Conservation (phyloP, 352 stramenopile species). For the Phytophthora syringae region DNA sequence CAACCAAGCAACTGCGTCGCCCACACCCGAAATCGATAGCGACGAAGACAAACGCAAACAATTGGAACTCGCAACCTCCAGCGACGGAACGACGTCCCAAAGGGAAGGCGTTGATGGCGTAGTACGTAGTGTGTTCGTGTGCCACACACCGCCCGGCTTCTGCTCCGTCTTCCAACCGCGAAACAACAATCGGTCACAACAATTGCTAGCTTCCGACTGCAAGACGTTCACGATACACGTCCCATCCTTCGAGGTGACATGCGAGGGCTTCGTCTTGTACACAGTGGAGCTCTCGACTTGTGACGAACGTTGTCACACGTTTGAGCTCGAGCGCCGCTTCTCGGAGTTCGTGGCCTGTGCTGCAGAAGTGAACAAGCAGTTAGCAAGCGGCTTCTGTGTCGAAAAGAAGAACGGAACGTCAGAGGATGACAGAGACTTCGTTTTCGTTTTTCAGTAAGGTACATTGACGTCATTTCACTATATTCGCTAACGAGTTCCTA, state of each 20-base stretch:
- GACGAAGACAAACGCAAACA: slow-evolving; percentile 32
- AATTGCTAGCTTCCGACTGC: slow-evolving; percentile 22
- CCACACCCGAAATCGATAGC: slow-evolving; percentile 42
- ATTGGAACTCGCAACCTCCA: slow-evolving; percentile 12
- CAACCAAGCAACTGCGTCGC: slow-evolving; percentile 19
- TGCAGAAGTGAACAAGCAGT: slow-evolving; percentile 46
- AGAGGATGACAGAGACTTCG: not conserved
- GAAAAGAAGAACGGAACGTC: slow-evolving; percentile 7
- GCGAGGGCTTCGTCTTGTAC: slow-evolving; percentile 73
- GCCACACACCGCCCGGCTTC: slow-evolving; percentile 59
- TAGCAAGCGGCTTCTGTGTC: slow-evolving; percentile 27
- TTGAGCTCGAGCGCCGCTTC: slow-evolving; percentile 71
- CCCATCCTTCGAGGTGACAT: slow-evolving; percentile 66
- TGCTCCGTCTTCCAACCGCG: slow-evolving; percentile 63
- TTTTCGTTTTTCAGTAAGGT: too few relatives aligned
- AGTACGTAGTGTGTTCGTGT: slow-evolving; percentile 78
- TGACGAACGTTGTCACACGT: slow-evolving; percentile 46
- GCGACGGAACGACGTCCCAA: slow-evolving; percentile 30
- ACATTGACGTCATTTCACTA: too few relatives aligned
- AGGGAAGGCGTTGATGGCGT: slow-evolving; percentile 59
- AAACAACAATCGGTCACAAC: slow-evolving; percentile 7
- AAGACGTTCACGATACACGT: slow-evolving; percentile 61
- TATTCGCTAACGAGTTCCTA: too few relatives aligned
- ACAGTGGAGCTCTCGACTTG: slow-evolving; percentile 53
- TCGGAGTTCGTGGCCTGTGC: slow-evolving; percentile 81